A percentile compares a stretch with the other conserved stretches of the same genome.
Evolutionary conservation across 768 basidiomycete genomes (phyloP).

Genomic region (Rhizopogon vinicolor): DNA sequence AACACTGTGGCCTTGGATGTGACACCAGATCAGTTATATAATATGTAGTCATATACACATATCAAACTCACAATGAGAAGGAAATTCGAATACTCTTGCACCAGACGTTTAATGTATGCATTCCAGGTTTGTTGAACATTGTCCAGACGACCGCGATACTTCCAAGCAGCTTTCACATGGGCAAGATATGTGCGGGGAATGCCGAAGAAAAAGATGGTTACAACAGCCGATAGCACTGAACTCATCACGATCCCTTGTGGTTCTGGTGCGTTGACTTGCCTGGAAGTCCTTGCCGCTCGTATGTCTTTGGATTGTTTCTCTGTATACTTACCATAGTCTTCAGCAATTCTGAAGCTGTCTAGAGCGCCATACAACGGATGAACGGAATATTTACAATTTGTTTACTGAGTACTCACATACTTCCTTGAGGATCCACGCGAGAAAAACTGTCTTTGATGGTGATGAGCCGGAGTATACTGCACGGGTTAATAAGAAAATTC

Average conservation of each 20-base stretch:
- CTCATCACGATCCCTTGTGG: constrained; percentile 10
- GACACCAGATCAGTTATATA: background rate
- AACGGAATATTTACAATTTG: background rate
- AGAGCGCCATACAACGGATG: background rate
- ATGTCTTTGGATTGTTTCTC: constrained; percentile 22
- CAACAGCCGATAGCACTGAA: constrained; percentile 15
- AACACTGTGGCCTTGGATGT: constrained; percentile 44
- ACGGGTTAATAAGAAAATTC: background rate
- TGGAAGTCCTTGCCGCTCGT: constrained; percentile 1
- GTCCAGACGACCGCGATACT: constrained; percentile 45
- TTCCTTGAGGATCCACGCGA: constrained; percentile 49
- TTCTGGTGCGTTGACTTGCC: constrained; percentile 6
- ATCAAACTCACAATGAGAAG: constrained; percentile 42
- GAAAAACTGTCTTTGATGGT: constrained; percentile 38
- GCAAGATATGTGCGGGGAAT: constrained; percentile 48
- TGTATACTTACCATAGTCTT: constrained; percentile 40
- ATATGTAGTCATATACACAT: background rate
- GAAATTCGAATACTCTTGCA: constrained; percentile 53
- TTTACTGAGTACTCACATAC: constrained; percentile 25
- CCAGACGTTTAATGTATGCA: constrained; percentile 43
- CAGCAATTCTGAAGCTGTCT: constrained; percentile 42
- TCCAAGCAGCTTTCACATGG: constrained; percentile 43
- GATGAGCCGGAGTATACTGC: constrained; percentile 15
- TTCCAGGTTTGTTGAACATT: constrained; percentile 48
- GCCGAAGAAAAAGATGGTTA: constrained; percentile 44